Base-by-base conservation (phyloP, 768 basidiomycete species). In the Chalciporus chontae region DNA sequence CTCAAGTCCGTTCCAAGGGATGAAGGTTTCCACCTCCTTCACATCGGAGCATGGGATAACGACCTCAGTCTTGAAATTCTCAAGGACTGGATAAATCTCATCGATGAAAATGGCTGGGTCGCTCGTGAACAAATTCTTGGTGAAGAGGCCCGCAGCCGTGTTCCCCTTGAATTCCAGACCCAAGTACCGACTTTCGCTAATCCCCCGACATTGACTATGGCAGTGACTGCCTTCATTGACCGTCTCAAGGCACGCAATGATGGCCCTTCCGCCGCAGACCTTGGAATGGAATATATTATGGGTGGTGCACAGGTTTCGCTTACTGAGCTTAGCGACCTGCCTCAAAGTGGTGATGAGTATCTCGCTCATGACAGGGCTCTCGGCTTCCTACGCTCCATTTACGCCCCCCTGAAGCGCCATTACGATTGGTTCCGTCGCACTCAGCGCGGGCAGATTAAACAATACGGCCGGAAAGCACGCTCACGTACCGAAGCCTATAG, bases 341-440 rank as follows among this genome's bases (percentile, higher is more conserved):
- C 48, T 42, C 60, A 54, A 73, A 71, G 42, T 75, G 73, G 59
- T 60, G 67, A 53, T 76, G 80, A 63, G 65, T 90, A 47, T 66
- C 53, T 80, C 39, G 73, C 81, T n/a, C 80, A 80, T 4, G 74
- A 79, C 27, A 72, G 84, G 17, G 86, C 87, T 0, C 69, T 81
- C 3, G 64, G 71, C 3, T 95, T 83, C 72, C 78, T 98, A 37
- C 79, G 75, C 45, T 84, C 83, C 3, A 89, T 96, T 44, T 98
- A 98, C 63, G 69, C 72, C 18, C 86, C 89, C 0, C 76, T 97
- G 13, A 89, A 88, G 61, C 80, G 90, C 23, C 95, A 97, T 66
- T 97, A 95, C 64, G 85, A 91, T 46, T 98, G 94, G 94, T 96
- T 98, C 78, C 81, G 91, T 37, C 83, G 85, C 40, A 96, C 94